phyloP scores from a whole-genome alignment of 352 stramenopile genomes.

The Phytophthora cactorum region DNA sequence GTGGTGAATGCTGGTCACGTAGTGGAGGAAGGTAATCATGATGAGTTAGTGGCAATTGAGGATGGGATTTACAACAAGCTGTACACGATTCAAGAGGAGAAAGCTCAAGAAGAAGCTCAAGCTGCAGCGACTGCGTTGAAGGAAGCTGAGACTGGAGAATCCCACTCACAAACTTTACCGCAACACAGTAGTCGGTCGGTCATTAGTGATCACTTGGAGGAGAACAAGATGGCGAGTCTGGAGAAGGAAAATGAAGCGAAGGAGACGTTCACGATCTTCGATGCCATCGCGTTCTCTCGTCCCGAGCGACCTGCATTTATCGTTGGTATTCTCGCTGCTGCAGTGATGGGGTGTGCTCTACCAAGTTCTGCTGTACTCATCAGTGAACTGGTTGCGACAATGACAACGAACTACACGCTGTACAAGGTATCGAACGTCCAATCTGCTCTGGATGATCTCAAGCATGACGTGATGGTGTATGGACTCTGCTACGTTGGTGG shows the following conservation, averaged over 20 bases:
- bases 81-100: not conserved
- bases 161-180: not conserved
- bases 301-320: slow-evolving; percentile 1
- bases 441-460: slow-evolving; percentile 1
- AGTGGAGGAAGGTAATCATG: too few species aligned
- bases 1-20: too few species aligned
- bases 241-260: not conserved
- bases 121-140: not conserved
- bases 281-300: slow-evolving; percentile 4
- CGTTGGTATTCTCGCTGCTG: not conserved
- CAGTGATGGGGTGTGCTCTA: not conserved
- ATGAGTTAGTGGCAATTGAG: not conserved
- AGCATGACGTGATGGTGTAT: slow-evolving; percentile 5
- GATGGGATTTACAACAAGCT: not conserved
- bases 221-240: not conserved
- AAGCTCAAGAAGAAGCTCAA: not conserved
- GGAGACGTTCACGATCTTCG: not conserved
- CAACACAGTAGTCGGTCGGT: not conserved
- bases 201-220: not conserved
- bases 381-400: not conserved
- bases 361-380: slow-evolving; percentile 5
- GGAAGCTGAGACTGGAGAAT: not conserved
- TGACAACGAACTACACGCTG: not conserved
- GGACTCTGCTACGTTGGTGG: slow-evolving; percentile 3
- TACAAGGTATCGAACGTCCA: slow-evolving; percentile 2